These are phyloP conservation scores for Malassezia brasiliensis DNA, from an alignment of 1,284 basidiomycete species.

Conservation along the genomic window DNA sequence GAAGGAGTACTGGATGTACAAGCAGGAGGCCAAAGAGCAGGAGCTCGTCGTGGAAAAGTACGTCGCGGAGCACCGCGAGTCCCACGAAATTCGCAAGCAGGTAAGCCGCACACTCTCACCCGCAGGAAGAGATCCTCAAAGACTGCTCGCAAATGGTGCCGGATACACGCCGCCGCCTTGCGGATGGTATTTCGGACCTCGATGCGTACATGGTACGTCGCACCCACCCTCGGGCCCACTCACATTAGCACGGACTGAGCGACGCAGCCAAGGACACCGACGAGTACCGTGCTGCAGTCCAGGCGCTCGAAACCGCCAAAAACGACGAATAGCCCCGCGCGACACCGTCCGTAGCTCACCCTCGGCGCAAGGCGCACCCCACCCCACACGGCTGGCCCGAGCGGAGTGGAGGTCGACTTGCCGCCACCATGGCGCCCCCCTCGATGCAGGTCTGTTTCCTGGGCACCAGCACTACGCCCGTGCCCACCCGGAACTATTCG, in stretches of 20 bases:
- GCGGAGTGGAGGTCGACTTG: constrained; percentile 6
- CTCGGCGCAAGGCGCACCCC: background rate
- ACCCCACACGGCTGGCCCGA: background rate
- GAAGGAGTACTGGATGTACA: constrained; percentile 12
- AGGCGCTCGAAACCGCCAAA: background rate
- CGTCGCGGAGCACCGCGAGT: constrained; percentile 1
- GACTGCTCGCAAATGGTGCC: constrained; percentile 15
- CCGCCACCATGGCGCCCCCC: constrained; percentile 22
- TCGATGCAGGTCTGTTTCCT: constrained; percentile 37
- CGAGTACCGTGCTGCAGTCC: background rate
- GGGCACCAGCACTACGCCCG: constrained; percentile 41
- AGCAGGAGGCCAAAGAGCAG: constrained; percentile 13
- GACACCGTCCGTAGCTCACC: background rate
- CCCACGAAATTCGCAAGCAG: constrained; percentile 14
- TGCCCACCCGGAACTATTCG: constrained; percentile 40
- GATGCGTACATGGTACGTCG: constrained; percentile 9
- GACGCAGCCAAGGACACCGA: background rate
- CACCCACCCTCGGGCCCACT: background rate
- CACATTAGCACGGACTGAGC: background rate
- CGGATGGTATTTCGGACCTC: constrained; percentile 4
- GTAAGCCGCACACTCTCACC: background rate
- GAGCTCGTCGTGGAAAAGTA: background rate
- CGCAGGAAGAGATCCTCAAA: constrained; percentile 9
- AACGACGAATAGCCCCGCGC: too few relatives aligned
- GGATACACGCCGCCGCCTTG: constrained; percentile 12